Evolutionary conservation across 768 basidiomycete species (phyloP).

Genomic region (Hericium rajendrae): DNA sequence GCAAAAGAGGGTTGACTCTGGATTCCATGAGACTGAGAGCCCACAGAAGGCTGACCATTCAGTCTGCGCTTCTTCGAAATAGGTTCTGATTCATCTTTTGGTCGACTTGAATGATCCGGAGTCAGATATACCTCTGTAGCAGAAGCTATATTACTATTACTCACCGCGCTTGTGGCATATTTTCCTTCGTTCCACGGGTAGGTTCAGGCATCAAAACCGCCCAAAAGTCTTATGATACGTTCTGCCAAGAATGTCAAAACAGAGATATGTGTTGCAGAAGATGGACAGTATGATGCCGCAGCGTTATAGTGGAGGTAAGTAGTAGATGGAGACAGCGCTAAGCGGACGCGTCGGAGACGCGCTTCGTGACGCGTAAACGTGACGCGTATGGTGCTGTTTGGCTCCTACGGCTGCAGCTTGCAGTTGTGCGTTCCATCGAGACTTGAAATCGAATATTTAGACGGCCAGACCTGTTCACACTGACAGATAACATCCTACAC

Average conservation of each 20-base stretch:
- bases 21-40: constrained; percentile 12
- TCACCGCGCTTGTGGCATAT: background rate
- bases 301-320: background rate
- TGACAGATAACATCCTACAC: no score
- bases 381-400: constrained; percentile 2
- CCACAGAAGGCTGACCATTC: constrained; percentile 6
- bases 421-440: no score
- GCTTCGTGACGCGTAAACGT: background rate
- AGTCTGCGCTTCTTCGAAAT: constrained; percentile 26
- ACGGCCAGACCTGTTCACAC: no score
- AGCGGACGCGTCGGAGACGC: background rate
- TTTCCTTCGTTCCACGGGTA: background rate
- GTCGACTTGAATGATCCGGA: background rate
- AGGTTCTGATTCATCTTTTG: constrained; percentile 15
- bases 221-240: no score
- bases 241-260: background rate
- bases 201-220: background rate
- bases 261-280: background rate
- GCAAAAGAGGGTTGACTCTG: constrained; percentile 25
- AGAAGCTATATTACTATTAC: background rate
- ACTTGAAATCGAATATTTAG: no score
- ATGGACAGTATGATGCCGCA: background rate
- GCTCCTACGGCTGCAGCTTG: background rate
- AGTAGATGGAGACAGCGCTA: background rate
- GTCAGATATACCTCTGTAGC: background rate